These are phyloP conservation scores for Russula lepida DNA, from an alignment of 768 basidiomycete species.

Conservation along the genomic window DNA sequence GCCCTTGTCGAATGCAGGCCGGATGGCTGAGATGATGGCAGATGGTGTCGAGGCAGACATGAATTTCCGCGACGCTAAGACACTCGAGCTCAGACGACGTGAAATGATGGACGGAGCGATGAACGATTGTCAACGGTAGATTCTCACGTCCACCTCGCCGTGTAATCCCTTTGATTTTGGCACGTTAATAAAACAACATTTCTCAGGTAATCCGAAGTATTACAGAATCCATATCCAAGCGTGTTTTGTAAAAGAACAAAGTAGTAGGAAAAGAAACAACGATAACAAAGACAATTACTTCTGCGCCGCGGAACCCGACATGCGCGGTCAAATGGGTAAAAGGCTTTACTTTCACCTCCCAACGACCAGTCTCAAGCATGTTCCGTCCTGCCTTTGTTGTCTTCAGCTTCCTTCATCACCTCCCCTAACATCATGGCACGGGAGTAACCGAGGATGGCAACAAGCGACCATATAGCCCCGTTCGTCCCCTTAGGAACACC, in stretches of 20 bases:
- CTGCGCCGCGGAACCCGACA: constrained; percentile 10
- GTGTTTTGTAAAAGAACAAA: neutral
- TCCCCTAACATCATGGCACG: constrained; percentile 64
- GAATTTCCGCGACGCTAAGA: neutral
- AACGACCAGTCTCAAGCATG: constrained; percentile 36
- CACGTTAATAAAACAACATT: neutral
- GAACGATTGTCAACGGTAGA: neutral
- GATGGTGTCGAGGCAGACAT: constrained; percentile 5
- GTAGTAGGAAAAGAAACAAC: neutral
- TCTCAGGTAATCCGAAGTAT: neutral
- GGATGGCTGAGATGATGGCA: constrained; percentile 45
- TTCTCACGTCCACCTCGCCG: neutral
- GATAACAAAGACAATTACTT: neutral
- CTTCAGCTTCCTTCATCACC: constrained; percentile 55
- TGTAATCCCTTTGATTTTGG: too few species aligned
- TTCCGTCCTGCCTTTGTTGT: constrained; percentile 50
- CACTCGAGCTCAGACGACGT: neutral
- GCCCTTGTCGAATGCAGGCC: constrained; percentile 50
- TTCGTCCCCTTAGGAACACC: constrained; percentile 61
- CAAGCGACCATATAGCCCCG: constrained; percentile 69
- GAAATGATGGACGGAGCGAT: neutral
- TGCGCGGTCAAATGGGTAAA: neutral
- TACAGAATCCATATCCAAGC: neutral
- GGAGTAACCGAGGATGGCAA: constrained; percentile 59
- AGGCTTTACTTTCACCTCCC: neutral